Base-by-base conservation (phyloP, 352 stramenopile genomes). In the Phytophthora aleatoria region DNA sequence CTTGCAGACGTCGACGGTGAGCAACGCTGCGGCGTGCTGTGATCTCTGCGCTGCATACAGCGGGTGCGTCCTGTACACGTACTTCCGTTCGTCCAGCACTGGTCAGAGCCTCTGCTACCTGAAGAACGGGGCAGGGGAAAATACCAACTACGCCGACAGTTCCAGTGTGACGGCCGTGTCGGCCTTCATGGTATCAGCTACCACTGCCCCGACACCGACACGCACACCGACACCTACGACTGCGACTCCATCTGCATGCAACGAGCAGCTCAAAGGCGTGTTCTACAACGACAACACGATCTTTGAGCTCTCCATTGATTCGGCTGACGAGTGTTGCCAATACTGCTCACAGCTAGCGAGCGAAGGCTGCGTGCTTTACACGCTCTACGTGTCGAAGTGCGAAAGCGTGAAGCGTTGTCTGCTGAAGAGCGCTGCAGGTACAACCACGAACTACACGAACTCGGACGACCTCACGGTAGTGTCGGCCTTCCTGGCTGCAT, bases 21-120 rank as follows among this genome's bases (percentile, higher is more conserved):
- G 47, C 35, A 36, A 57, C 26, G 49, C 65, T 5, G 62, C 47
- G 5, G 60, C 70, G 30, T 86, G 77, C 50, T 86, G 77, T 31
- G 41, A 55, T 24, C 54, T 74, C 39, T 79, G 71, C 30, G 27
- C 61, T 38, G 47, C 31, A 3, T 77, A 71, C 20, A 11, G 28
- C 3, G 76, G 71, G 12, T 83, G 76, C 47, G 72, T 75, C 56
- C 31, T 76, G 36, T 85, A 82, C 71, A 83, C 73, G 43, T 82
- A 74, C 50, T 68, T 82, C 57, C 71, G 74, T 31, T 63, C 57
- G 16, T 44, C 45, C 60, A 77, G 65, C 24, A 63, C 66, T 10
- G 66, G 66, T 12, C 56, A 69, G 13, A 64, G 61, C 36, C 42
- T 63, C 30, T 78, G 71, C 47, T 78, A 76, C 54, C 35, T 78